Conservation (phyloP, 371 early-diverging fungal genomes). For the Smittium culicis region DNA sequence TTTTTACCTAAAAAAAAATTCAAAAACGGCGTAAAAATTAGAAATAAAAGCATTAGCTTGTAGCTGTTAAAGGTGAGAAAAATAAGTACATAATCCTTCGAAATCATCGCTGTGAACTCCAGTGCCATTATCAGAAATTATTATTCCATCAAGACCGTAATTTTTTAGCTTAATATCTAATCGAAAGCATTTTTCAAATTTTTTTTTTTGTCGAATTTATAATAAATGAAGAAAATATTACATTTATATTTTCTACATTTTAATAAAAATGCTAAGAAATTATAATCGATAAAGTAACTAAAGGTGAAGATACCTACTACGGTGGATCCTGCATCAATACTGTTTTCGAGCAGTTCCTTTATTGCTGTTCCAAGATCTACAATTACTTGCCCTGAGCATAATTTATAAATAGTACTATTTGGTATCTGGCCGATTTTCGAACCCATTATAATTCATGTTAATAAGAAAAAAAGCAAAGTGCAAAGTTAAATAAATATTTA, state of each 20-base stretch:
- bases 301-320: conserved; percentile 41
- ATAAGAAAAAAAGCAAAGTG: too few relatives aligned
- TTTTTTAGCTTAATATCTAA: conserved; percentile 68
- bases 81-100: conserved; percentile 38
- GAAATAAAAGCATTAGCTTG: too few relatives aligned
- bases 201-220: too few relatives aligned
- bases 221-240: too few relatives aligned
- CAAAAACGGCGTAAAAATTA: too few relatives aligned
- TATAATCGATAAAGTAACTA: not conserved
- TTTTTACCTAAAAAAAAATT: conserved; percentile 32
- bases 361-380: conserved; percentile 71
- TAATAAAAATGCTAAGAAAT: not conserved
- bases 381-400: conserved; percentile 87
- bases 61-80: not conserved
- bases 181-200: too few relatives aligned
- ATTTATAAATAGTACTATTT: conserved; percentile 27
- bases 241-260: too few relatives aligned
- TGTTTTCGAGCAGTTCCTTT: conserved; percentile 96
- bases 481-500: too few relatives aligned
- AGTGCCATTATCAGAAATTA: conserved; percentile 73
- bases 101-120: conserved; percentile 57
- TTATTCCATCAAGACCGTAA: conserved; percentile 55
- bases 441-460: too few relatives aligned
- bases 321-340: conserved; percentile 84
- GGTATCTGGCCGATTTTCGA: conserved; percentile 1